Evolutionary conservation across 768 basidiomycete species (phyloP), one percentile per base, ranked within the genome.

Genomic region (Panaeolus papilionaceus): DNA sequence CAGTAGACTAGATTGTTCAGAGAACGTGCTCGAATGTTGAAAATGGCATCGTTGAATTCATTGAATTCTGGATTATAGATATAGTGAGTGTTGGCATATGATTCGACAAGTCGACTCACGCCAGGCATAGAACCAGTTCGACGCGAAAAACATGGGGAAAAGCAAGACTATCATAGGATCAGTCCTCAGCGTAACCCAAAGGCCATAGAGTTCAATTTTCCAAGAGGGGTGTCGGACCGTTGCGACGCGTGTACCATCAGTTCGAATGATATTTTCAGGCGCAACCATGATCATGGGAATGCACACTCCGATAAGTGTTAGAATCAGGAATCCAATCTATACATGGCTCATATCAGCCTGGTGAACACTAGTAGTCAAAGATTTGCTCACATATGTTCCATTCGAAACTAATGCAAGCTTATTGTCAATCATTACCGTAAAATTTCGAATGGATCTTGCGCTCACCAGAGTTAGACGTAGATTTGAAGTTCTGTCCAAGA

Each of bases 121-220:
- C 89, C 89, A 92, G 7, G 91, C 90, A 74, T 92, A 92, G 78
- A 92, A 92, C 85, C 89, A 92, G 76, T 92, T 92, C 61, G 88
- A 89, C 9, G 89, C 86, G 64, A 92, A 87, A 76, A 93, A 92
- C 88, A 93, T 90, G 9, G 92, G 92, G 79, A 93, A 90, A 20
- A 93, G 82, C 6, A 92, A 77, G 18, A 92, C 64, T 71, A 94
- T 86, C 76, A 82, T 80, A 0, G 90, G 90, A 71, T 94, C 92
- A 8, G 85, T 88, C 67, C 77, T 84, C 45, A 94, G 80, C 2
- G 89, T 85, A 58, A 66, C 66, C 62, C 66, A 45, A 18, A 62
- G 66, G 18, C 62, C 61, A 42, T 66, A 66, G 40, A 62, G 28
- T n/a, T 62, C 66, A 18, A 63, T 54, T 26, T 51, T 45, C 66